phyloP scores from a whole-genome alignment of 164 flowering plant species.

The Vitis cinerea region DNA sequence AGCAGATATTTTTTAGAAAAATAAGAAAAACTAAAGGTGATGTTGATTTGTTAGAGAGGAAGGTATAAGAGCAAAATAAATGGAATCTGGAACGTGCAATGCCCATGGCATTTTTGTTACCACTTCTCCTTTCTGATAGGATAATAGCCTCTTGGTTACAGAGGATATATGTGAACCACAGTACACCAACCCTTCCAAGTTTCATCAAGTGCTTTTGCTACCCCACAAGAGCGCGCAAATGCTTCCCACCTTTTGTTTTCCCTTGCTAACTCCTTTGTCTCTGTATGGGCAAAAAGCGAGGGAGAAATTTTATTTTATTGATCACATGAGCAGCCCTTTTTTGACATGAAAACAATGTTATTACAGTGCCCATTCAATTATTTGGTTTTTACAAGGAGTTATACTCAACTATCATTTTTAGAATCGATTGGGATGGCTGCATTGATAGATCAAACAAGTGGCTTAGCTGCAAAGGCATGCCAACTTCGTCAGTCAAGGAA shows the following conservation, averaged over 20 bases:
- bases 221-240: conserved; percentile 35
- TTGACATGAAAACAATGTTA: neutral
- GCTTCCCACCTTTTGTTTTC: conserved; percentile 12
- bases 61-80: conserved; percentile 8
- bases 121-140: conserved; percentile 10
- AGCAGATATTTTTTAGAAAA: neutral
- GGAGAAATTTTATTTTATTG: neutral
- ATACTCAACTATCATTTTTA: no score
- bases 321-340: neutral
- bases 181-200: neutral
- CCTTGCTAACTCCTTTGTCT: neutral
- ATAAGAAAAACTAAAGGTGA: conserved; percentile 13
- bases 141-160: conserved; percentile 6
- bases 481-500: no score
- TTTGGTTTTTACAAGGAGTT: no score
- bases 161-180: conserved; percentile 29
- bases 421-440: no score
- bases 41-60: conserved; percentile 30
- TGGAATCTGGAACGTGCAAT: conserved; percentile 39
- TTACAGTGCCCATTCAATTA: no score
- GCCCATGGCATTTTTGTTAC: conserved; percentile 14
- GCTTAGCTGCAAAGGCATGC: no score
- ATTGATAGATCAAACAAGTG: no score
- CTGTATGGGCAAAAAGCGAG: neutral
- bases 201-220: conserved; percentile 40